A percentile compares a stretch with the other conserved stretches of the same genome.
Conservation (phyloP, 257 asterid genomes). For the Solanum acaule region DNA sequence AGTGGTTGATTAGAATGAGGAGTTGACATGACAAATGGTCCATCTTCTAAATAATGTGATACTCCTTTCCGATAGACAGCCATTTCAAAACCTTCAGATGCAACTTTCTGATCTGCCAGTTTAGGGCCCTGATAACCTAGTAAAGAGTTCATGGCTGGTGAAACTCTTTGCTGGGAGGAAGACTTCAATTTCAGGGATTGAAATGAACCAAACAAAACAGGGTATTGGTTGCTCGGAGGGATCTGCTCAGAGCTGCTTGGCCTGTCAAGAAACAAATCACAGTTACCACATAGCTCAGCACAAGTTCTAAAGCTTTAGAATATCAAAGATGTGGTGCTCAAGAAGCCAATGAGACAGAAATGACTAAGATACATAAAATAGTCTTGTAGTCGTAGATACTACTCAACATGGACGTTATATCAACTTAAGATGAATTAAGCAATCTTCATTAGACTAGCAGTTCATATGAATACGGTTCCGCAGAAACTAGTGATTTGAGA, state of each 20-base stretch:
- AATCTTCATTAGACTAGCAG: neutral
- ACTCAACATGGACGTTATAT: neutral
- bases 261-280: slow-evolving; percentile 34
- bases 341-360: neutral
- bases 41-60: slow-evolving; percentile 44
- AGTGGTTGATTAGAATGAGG: slow-evolving; percentile 31
- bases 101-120: slow-evolving; percentile 23
- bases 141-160: slow-evolving; percentile 54
- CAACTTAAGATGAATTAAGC: neutral
- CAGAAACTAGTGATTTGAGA: neutral
- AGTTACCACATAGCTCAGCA: neutral
- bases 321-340: neutral
- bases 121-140: slow-evolving; percentile 45
- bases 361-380: neutral
- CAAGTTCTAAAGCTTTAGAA: neutral
- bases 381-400: neutral
- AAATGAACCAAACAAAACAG: slow-evolving; percentile 66
- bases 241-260: slow-evolving; percentile 46
- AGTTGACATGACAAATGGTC: slow-evolving; percentile 22
- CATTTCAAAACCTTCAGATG: slow-evolving; percentile 57
- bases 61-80: slow-evolving; percentile 36
- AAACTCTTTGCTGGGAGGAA: slow-evolving; percentile 36
- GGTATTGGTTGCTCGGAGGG: slow-evolving; percentile 31
- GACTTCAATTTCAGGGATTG: slow-evolving; percentile 58
- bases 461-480: neutral